These are phyloP conservation scores for Blastocladiella emersonii DNA, from an alignment of 371 early-diverging fungal genomes.

Conservation along the genomic window DNA sequence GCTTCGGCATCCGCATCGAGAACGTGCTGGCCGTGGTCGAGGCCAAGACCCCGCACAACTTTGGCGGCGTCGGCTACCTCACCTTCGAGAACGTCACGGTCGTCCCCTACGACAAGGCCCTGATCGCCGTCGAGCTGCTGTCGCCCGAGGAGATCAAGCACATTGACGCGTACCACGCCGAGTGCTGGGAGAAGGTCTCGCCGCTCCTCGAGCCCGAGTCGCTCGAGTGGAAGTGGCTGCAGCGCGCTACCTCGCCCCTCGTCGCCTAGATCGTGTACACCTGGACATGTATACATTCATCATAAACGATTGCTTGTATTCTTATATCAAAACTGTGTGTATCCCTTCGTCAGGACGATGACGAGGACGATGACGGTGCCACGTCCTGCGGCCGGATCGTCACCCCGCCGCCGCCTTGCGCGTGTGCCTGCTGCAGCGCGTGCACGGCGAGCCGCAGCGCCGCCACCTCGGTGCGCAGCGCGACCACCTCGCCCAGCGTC, in stretches of 20 bases:
- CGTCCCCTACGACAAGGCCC: slow-evolving; percentile 57
- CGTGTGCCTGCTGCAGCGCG: no score
- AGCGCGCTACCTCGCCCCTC: slow-evolving; percentile 43
- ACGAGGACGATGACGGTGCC: no score
- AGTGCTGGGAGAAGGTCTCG: slow-evolving; percentile 54
- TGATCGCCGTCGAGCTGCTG: slow-evolving; percentile 53
- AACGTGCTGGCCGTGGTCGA: slow-evolving; percentile 61
- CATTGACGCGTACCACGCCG: slow-evolving; percentile 72
- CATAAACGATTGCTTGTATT: no score
- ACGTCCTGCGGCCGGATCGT: no score
- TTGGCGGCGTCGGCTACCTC: slow-evolving; percentile 60
- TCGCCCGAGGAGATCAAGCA: slow-evolving; percentile 58
- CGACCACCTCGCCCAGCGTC: no score
- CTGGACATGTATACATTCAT: no score
- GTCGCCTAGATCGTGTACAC: neutral
- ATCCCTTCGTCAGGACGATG: no score
- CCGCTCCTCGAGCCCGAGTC: slow-evolving; percentile 52
- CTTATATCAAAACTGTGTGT: no score
- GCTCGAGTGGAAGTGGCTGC: slow-evolving; percentile 60
- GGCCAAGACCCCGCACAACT: slow-evolving; percentile 48
- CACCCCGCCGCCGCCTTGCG: no score
- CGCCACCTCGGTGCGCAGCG: no score
- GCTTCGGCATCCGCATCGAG: slow-evolving; percentile 98
- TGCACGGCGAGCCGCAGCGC: no score
- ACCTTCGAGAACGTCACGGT: slow-evolving; percentile 88